Conservation (phyloP, 345 rosid genomes). For the Eucalyptus pauciflora region DNA sequence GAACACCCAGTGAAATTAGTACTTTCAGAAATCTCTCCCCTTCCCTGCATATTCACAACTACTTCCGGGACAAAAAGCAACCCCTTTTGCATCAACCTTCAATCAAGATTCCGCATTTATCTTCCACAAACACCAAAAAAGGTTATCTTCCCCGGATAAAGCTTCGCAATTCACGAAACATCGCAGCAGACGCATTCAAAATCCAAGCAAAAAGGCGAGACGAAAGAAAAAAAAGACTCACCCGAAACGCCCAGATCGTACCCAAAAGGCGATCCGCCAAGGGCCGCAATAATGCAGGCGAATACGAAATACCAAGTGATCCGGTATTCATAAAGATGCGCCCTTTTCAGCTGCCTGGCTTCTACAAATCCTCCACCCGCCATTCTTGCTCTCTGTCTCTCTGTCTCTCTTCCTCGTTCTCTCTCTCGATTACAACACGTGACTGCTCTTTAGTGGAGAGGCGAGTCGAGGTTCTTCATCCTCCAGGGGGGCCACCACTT, state of each 20-base stretch:
- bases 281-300: constrained; percentile 49
- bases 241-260: constrained; percentile 86
- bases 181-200: background rate
- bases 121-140: background rate
- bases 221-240: background rate
- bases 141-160: background rate
- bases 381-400: constrained; percentile 19
- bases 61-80: background rate
- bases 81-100: background rate
- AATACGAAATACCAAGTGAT: constrained; percentile 50
- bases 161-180: background rate
- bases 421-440: background rate
- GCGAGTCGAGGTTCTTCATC: no score
- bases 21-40: background rate
- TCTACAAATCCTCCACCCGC: constrained; percentile 49
- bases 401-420: background rate
- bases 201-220: background rate
- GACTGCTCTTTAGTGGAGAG: background rate
- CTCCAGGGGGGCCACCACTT: no score
- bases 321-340: constrained; percentile 52
- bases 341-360: constrained; percentile 28
- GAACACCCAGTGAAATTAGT: background rate
- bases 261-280: constrained; percentile 75
- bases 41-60: background rate
- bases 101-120: background rate